Base-by-base conservation (phyloP, 805 yeast species). In the Teunomyces cretensis region DNA sequence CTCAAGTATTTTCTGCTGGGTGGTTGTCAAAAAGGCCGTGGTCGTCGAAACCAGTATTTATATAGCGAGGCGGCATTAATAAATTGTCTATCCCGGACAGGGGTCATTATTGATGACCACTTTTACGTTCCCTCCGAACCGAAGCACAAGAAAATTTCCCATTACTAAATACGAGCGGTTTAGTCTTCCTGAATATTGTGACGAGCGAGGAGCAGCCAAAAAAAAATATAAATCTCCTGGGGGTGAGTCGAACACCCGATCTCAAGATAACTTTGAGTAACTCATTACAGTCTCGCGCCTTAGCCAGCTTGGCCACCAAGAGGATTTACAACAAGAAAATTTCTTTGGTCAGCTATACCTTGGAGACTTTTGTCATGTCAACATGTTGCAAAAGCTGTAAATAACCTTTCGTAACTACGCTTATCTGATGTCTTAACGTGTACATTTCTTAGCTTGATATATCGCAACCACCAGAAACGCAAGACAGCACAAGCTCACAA, bases 171-270 rank as follows among this genome's bases (percentile, higher is more conserved):
- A 19, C 22, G 22, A 19, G 22, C 22, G 22, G 22, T 19, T 19
- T 19, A 19, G 22, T 19, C 22, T 19, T 19, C 6, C 22, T 19
- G 6, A 19, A 3, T 19, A 3, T 19, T 19, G 22, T 6, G 6
- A 19, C 22, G 22, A 19, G 22, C 22, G 22, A 19, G 22, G 22
- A 19, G 22, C 22, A 19, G 33, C 13, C 28, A n/a, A 16, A 26
- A 16, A 26, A 39, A 38, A 46, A 39, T 16, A 12, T 11, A 40
- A 56, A 52, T 68, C 73, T 67, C 73, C 73, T 61, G 72, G 72
- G 73, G 69, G 74, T 66, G 74, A 69, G 70, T 69, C 72, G 74
- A 69, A 69, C 74, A 67, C 74, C 70, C 74, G 74, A 68, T 69
- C 74, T 68, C 70, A 67, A 66, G 74, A 69, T 69, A 55, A 63